phyloP scores from a whole-genome alignment of 2,329 filamentous ascomycete species.

The Cercospora citrullina region DNA sequence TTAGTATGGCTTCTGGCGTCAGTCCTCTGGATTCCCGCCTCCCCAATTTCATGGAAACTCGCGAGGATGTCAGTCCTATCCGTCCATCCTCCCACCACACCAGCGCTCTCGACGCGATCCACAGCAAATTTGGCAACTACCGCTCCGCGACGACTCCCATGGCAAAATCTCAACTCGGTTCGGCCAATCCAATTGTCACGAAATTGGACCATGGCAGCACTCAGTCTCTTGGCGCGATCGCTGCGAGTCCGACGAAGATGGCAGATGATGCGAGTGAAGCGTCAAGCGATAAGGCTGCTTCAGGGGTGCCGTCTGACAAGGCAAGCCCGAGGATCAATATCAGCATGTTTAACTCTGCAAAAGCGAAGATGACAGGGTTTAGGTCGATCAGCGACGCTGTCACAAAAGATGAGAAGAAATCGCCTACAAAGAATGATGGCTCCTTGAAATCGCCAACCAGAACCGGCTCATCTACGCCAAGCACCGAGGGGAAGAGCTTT shows the following conservation, averaged over 20 bases:
- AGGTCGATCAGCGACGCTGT: conserved; percentile 79
- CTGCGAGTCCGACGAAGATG: conserved; percentile 27
- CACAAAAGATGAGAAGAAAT: conserved; percentile 53
- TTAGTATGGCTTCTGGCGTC: conserved; percentile 17
- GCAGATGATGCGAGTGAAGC: conserved; percentile 47
- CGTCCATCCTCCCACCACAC: conserved; percentile 22
- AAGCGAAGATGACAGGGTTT: conserved; percentile 63
- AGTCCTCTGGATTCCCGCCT: conserved; percentile 56
- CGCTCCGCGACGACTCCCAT: conserved; percentile 34
- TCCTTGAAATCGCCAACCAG: conserved; percentile 65
- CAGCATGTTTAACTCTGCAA: conserved; percentile 39
- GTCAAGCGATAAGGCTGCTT: conserved; percentile 38
- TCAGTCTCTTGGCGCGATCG: conserved; percentile 26
- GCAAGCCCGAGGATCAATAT: conserved; percentile 37
- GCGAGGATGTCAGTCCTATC: conserved; percentile 24
- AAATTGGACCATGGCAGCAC: conserved; percentile 56
- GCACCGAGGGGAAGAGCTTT: conserved; percentile 52
- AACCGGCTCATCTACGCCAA: conserved; percentile 72
- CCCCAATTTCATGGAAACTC: conserved; percentile 54
- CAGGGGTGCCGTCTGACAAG: conserved; percentile 7
- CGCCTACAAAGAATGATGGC: conserved; percentile 33
- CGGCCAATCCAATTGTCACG: conserved; percentile 57
- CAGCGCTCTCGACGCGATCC: conserved; percentile 28
- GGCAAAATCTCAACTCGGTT: conserved; percentile 39
- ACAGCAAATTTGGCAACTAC: conserved; percentile 31